Conservation (phyloP, 495 filamentous ascomycete genomes). For the Lophiostoma macrostomum region DNA sequence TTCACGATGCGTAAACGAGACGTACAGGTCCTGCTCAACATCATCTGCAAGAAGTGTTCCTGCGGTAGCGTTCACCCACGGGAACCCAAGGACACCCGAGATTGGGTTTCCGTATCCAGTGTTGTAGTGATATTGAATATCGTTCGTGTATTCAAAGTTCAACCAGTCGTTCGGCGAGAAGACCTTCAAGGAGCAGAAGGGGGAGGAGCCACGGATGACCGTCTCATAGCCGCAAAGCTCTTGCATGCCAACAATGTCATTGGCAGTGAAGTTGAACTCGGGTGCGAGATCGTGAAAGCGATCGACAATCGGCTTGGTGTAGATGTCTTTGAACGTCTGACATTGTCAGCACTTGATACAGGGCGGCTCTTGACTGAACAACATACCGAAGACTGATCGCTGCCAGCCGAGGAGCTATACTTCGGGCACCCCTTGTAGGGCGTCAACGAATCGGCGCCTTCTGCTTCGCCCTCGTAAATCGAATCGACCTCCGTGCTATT, state of each 20-base stretch:
- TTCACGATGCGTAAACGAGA: constrained; percentile 53
- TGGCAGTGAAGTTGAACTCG: constrained; percentile 47
- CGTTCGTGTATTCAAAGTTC: constrained; percentile 48
- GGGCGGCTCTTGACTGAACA: no score
- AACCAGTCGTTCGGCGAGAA: constrained; percentile 52
- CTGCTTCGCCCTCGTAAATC: constrained; percentile 40
- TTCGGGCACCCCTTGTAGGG: constrained; percentile 50
- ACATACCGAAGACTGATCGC: constrained; percentile 41
- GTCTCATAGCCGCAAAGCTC: constrained; percentile 52
- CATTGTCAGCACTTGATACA: background rate
- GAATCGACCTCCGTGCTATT: constrained; percentile 44
- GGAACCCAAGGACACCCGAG: constrained; percentile 46
- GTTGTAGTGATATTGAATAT: constrained; percentile 51
- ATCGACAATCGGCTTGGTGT: constrained; percentile 46
- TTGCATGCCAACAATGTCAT: constrained; percentile 51
- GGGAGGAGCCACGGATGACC: constrained; percentile 47
- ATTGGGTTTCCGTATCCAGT: constrained; percentile 47
- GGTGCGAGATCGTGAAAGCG: constrained; percentile 45
- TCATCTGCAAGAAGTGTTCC: constrained; percentile 37
- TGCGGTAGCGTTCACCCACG: constrained; percentile 49
- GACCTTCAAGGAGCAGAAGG: constrained; percentile 46
- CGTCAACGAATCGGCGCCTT: constrained; percentile 48
- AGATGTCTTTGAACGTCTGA: constrained; percentile 41
- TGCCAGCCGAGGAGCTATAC: constrained; percentile 48
- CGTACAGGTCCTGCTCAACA: constrained; percentile 44